Evolutionary conservation across 148 eudicot genomes (phyloP).

Genomic region (Selenicereus undatus): DNA sequence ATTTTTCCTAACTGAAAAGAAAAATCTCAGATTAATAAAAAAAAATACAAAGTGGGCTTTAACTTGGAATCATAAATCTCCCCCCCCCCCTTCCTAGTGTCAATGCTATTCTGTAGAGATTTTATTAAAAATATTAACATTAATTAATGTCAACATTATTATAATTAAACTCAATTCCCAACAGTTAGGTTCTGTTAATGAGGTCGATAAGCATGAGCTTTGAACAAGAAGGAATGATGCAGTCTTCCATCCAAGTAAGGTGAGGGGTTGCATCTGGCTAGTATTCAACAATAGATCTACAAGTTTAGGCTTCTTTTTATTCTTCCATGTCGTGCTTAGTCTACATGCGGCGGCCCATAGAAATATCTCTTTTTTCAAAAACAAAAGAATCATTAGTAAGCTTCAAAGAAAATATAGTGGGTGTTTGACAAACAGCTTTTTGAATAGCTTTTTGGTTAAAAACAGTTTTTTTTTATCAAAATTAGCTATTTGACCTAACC

Average conservation of each 20-base stretch:
- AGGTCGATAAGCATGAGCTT: constrained; percentile 4
- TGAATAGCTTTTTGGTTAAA: too few species aligned
- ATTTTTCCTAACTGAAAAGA: too few species aligned
- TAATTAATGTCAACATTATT: neutral
- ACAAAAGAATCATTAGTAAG: too few species aligned
- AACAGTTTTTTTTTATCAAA: too few species aligned
- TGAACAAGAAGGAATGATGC: neutral
- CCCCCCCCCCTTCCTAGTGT: neutral
- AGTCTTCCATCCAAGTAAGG: neutral
- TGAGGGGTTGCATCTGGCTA: constrained; percentile 16
- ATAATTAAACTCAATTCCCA: constrained; percentile 19
- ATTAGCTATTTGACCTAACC: too few species aligned
- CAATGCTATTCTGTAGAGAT: neutral
- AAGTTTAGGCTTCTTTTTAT: neutral
- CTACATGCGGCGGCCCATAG: too few species aligned
- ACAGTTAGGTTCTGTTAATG: constrained; percentile 22
- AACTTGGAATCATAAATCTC: too few species aligned
- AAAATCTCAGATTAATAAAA: neutral
- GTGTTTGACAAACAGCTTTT: too few species aligned
- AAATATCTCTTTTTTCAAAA: too few species aligned
- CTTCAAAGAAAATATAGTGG: too few species aligned
- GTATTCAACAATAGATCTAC: neutral
- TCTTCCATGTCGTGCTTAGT: neutral
- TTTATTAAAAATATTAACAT: neutral
- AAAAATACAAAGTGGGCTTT: neutral